A percentile compares a stretch with the other conserved stretches of the same genome.
Evolutionary conservation across 2,329 filamentous ascomycete genomes (phyloP).

Genomic region (Nigrospora sphaerica): DNA sequence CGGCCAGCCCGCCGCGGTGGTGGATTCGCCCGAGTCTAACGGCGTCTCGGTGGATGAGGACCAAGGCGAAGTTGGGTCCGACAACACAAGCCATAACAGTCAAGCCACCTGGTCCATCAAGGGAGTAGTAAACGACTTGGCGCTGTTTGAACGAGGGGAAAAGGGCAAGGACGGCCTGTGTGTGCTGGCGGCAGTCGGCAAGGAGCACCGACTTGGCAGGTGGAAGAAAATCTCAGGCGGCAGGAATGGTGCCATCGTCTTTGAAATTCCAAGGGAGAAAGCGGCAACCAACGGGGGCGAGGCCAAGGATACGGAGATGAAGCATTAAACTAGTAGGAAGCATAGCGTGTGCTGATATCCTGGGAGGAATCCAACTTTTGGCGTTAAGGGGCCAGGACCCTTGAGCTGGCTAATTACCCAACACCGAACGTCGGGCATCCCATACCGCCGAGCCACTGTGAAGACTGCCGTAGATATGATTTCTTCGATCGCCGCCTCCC

Average conservation of each 20-base stretch:
- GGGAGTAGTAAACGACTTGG: conserved; percentile 83
- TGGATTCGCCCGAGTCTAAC: conserved; percentile 12
- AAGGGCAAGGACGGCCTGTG: conserved; percentile 70
- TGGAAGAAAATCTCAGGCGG: conserved; percentile 63
- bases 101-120: conserved; percentile 34
- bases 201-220: conserved; percentile 76
- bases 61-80: conserved; percentile 10
- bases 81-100: conserved; percentile 10
- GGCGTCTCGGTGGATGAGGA: conserved; percentile 10
- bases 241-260: conserved; percentile 80
- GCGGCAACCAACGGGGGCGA: conserved; percentile 12
- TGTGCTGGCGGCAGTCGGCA: conserved; percentile 78
- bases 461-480: too few species aligned
- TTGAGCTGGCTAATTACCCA: too few species aligned
- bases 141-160: conserved; percentile 78
- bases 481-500: too few species aligned
- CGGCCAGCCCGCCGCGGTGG: conserved; percentile 27
- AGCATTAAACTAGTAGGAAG: not conserved
- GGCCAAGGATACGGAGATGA: not conserved
- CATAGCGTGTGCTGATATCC: not conserved
- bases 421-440: too few species aligned
- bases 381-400: too few species aligned
- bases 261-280: conserved; percentile 60
- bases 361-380: not conserved
- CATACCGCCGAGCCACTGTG: too few species aligned